phyloP scores from a whole-genome alignment of 2,329 filamentous ascomycete species.

The Epichloe baconii region DNA sequence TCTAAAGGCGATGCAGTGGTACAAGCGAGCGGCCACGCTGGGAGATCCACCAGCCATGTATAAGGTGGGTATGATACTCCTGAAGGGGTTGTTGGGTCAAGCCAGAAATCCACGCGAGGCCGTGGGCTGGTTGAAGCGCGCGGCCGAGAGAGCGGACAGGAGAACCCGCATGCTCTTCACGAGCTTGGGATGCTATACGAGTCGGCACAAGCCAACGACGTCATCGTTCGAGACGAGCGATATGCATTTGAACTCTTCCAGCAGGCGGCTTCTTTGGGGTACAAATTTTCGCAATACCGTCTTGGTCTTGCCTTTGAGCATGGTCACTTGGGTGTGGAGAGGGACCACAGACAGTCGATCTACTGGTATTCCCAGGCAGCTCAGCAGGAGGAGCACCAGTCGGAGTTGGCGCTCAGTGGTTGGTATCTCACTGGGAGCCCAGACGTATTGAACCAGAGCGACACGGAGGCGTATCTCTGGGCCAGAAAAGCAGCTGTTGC shows the following conservation, averaged over 20 bases:
- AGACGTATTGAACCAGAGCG: constrained; percentile 77
- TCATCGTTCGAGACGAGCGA: constrained; percentile 65
- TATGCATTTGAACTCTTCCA: constrained; percentile 75
- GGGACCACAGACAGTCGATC: constrained; percentile 76
- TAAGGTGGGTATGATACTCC: constrained; percentile 90
- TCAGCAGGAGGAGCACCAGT: constrained; percentile 86
- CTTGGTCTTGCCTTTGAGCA: constrained; percentile 85
- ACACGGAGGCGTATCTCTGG: constrained; percentile 96
- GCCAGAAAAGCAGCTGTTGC: constrained; percentile 83
- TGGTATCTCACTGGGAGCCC: constrained; percentile 92
- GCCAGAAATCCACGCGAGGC: constrained; percentile 71
- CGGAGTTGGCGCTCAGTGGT: constrained; percentile 71
- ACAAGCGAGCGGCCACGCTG: constrained; percentile 79
- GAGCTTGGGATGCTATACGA: constrained; percentile 63
- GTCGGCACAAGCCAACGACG: constrained; percentile 51
- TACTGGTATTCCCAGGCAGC: constrained; percentile 90
- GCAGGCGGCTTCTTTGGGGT: constrained; percentile 76
- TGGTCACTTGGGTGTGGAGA: constrained; percentile 65
- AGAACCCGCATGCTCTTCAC: constrained; percentile 91
- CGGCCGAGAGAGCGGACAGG: constrained; percentile 76
- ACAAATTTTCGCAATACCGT: constrained; percentile 89
- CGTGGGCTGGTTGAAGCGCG: constrained; percentile 83
- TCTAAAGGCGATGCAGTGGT: constrained; percentile 95
- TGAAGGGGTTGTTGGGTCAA: constrained; percentile 90
- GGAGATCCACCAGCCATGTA: constrained; percentile 95